Conservation (phyloP, 78 protist species). For the Anaeramoeba flamelloides region DNA sequence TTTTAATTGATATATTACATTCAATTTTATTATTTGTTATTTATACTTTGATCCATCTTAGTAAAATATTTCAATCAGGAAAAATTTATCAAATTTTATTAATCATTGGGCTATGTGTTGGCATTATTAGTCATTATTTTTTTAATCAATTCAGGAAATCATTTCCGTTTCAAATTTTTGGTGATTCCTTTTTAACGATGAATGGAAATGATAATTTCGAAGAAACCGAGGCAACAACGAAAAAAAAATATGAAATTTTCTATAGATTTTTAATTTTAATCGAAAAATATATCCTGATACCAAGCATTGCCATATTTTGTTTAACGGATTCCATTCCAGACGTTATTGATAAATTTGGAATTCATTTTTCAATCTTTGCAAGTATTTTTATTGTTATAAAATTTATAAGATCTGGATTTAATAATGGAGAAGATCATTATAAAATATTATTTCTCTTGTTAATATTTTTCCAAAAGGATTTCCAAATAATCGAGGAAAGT, state of each 20-base stretch:
- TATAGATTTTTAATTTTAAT: not conserved
- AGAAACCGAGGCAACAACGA: not conserved
- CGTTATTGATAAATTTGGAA: not conserved
- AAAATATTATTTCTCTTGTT: not conserved
- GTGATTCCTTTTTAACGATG: not conserved
- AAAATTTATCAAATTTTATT: not conserved
- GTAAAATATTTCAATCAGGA: not conserved
- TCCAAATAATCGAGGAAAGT: not conserved
- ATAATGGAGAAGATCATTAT: not conserved
- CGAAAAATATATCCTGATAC: not conserved
- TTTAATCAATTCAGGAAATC: not conserved
- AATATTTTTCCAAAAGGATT: not conserved
- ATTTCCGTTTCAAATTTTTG: not conserved
- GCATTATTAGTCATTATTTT: not conserved
- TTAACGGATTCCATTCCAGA: not conserved
- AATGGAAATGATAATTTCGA: too few relatives aligned
- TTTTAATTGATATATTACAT: not conserved
- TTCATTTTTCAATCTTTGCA: not conserved
- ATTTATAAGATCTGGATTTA: not conserved
- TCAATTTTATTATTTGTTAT: not conserved
- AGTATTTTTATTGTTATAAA: not conserved
- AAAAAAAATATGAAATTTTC: not conserved
- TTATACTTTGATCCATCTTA: not conserved
- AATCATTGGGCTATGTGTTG: not conserved
- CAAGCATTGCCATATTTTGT: not conserved